These are phyloP conservation scores for Geotrichum australiense DNA, from an alignment of 1,139 yeast species.

Conservation along the genomic window DNA sequence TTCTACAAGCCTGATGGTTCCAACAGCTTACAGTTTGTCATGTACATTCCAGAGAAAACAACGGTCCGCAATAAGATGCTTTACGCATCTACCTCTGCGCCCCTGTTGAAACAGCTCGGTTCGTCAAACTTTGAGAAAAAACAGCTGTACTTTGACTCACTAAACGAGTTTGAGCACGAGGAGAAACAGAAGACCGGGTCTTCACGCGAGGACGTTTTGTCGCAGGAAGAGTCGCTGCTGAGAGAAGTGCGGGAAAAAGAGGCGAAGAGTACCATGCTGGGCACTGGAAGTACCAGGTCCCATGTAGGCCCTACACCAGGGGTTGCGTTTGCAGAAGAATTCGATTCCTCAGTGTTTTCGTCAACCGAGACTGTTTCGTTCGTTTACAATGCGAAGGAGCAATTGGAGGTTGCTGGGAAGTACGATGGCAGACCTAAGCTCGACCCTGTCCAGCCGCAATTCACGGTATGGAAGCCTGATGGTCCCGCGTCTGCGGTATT, in stretches of 20 bases:
- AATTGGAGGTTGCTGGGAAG: too few relatives aligned
- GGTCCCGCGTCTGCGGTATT: slow-evolving; percentile 40
- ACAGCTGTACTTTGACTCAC: slow-evolving; percentile 39
- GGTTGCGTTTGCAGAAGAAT: background rate
- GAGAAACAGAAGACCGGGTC: slow-evolving; percentile 25
- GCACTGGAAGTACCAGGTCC: slow-evolving; percentile 28
- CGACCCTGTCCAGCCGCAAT: slow-evolving; percentile 46
- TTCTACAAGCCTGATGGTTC: slow-evolving; percentile 39
- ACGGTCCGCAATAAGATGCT: slow-evolving; percentile 83
- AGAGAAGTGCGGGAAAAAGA: slow-evolving; percentile 40
- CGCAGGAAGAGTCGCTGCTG: slow-evolving; percentile 54
- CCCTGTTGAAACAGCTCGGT: slow-evolving; percentile 67
- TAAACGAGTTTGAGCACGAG: slow-evolving; percentile 21
- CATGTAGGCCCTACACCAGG: slow-evolving; percentile 20
- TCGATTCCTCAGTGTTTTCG: too few relatives aligned
- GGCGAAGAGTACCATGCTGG: slow-evolving; percentile 29
- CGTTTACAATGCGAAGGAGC: background rate
- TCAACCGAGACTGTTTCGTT: too few relatives aligned
- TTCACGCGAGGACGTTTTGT: slow-evolving; percentile 43
- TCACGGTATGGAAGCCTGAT: slow-evolving; percentile 44
- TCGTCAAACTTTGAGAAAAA: slow-evolving; percentile 53
- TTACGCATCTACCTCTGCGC: slow-evolving; percentile 83
- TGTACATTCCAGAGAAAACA: slow-evolving; percentile 83
- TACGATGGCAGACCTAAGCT: too few relatives aligned
- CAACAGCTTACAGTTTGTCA: slow-evolving; percentile 43